Conservation (phyloP, 768 basidiomycete genomes). For the Podaxis pistillaris region DNA sequence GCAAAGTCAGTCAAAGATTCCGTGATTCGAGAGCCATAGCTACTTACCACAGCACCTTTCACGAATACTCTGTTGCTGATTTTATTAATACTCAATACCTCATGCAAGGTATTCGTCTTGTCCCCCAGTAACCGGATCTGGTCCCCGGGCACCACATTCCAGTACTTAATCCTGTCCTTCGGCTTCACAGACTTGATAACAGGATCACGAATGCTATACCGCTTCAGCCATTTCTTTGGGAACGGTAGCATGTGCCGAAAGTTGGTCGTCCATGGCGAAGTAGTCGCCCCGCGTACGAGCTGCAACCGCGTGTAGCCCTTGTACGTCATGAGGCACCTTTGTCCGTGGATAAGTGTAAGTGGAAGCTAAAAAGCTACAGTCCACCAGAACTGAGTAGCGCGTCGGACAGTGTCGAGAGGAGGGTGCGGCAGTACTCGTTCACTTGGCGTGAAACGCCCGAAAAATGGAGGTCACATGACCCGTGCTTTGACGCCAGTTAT, state of each 20-base stretch:
- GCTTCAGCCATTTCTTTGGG: slow-evolving; percentile 52
- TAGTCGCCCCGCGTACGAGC: slow-evolving; percentile 48
- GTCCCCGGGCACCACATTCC: slow-evolving; percentile 89
- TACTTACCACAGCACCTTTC: slow-evolving; percentile 39
- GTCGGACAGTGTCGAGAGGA: background rate
- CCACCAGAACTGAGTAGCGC: slow-evolving; percentile 6
- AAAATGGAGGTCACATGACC: slow-evolving; percentile 19
- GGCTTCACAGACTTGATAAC: slow-evolving; percentile 55
- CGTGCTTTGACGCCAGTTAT: background rate
- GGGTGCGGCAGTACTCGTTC: background rate
- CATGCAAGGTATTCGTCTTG: slow-evolving; percentile 53
- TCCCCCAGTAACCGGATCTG: slow-evolving; percentile 70
- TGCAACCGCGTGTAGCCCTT: slow-evolving; percentile 33
- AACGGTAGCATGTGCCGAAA: slow-evolving; percentile 65
- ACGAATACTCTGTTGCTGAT: slow-evolving; percentile 68
- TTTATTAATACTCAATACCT: slow-evolving; percentile 73
- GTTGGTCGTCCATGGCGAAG: slow-evolving; percentile 56
- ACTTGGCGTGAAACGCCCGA: background rate
- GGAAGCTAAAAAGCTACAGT: background rate
- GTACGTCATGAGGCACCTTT: slow-evolving; percentile 25
- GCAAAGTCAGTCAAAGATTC: slow-evolving; percentile 1
- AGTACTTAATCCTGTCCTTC: slow-evolving; percentile 74
- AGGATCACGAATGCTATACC: slow-evolving; percentile 41
- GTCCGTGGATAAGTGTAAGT: background rate
- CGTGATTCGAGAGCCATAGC: background rate